Conservation (phyloP, 257 asterid species). For the Solanum commersonii region DNA sequence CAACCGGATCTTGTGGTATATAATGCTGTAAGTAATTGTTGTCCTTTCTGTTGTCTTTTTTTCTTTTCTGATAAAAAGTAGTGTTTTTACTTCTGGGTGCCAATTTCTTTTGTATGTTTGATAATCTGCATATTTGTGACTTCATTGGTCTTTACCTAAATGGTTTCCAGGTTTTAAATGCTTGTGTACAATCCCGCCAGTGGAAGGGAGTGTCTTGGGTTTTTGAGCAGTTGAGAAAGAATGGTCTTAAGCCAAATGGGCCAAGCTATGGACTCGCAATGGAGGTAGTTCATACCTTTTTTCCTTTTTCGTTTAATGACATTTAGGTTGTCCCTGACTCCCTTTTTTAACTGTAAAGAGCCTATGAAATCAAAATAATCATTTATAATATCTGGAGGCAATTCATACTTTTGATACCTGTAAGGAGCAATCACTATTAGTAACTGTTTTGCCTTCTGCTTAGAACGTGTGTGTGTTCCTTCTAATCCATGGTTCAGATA, state of each 20-base stretch:
- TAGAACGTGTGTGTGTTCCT: not conserved
- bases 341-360: not conserved
- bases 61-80: not conserved
- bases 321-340: not conserved
- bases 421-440: not conserved
- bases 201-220: slow-evolving; percentile 99
- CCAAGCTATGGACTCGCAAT: slow-evolving; percentile 94
- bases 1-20: slow-evolving; percentile 78
- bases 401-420: not conserved
- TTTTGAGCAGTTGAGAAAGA: slow-evolving; percentile 77
- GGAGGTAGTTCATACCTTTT: slow-evolving; percentile 56
- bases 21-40: slow-evolving; percentile 64
- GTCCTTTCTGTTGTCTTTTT: not conserved
- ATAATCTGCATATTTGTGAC: not conserved
- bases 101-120: not conserved
- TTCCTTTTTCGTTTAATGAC: not conserved
- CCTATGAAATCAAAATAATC: not conserved
- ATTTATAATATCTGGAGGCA: not conserved
- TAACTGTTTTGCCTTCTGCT: not conserved
- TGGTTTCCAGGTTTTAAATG: slow-evolving; percentile 68
- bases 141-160: not conserved
- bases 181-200: slow-evolving; percentile 73
- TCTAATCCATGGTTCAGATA: not conserved
- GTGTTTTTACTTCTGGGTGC: not conserved
- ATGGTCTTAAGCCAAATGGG: slow-evolving; percentile 72